Evolutionary conservation across 2,329 filamentous ascomycete genomes (phyloP), one percentile per base, ranked within the genome.

Genomic region (Akanthomyces dipterigenus): DNA sequence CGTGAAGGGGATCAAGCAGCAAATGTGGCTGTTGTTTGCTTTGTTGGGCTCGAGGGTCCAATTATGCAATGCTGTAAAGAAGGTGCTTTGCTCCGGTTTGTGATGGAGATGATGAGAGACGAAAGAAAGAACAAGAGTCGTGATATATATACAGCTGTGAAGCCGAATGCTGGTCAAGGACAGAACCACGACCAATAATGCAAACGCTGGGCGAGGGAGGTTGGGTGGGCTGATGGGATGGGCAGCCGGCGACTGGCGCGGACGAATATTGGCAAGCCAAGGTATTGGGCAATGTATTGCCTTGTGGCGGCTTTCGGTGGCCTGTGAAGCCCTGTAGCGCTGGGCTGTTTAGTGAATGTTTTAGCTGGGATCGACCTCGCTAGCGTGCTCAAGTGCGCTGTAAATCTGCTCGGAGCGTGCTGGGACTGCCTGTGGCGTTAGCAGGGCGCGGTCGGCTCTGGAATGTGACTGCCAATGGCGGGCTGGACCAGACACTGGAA

Each of bases 131-230:
- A 24, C 2, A 14, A 36, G 31, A 51, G 18, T 56, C 14, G 26
- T 46, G 40, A 42, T 56, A 56, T 56, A 56, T 45, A 56, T 56
- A 46, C 38, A 40, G 50, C 9, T 42, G 51, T 31, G 36, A 55
- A 20, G 51, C 38, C 16, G n/a, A 36, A 20, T 22, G 18, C 16
- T 4, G 7, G 8, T 8, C 8, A 45, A 36, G 34, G 31, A 24
- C 28, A 12, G 24, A 3, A 46, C 54, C 54, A 56, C 54, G 26
- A n/a, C 54, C 54, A 56, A 45, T 56, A 56, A 56, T 56, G 54
- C 54, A 56, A 28, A 46, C 24, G 11, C 24, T 45, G 40, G 42
- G n/a, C 40, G 40, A 56, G 42, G 54, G 54, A 46, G 54, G 51
- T 43, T 55, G 51, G 48, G 16, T 56, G 40, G 53, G n/a, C n/a